Evolutionary conservation across 495 filamentous ascomycete species (phyloP).

Genomic region (Aspergillus biplanus): DNA sequence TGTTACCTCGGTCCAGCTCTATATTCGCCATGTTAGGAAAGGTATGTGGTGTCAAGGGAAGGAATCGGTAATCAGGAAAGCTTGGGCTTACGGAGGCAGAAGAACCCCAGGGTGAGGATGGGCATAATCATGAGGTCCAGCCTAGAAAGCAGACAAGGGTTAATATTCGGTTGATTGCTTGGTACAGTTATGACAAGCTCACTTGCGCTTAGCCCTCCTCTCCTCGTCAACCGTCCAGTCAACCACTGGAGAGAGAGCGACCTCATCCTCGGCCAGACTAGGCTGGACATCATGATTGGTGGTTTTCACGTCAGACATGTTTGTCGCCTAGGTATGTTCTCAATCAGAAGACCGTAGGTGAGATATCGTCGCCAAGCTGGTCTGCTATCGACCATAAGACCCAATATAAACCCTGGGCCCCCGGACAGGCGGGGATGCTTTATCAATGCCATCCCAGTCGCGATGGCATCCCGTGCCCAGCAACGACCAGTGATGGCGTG

Average conservation of each 20-base stretch:
- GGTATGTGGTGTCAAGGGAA: not conserved
- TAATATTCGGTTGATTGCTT: not conserved
- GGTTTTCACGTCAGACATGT: conserved; percentile 14
- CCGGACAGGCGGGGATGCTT: not conserved
- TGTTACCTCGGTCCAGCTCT: conserved; percentile 56
- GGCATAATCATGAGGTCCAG: conserved; percentile 22
- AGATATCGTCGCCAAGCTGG: not conserved
- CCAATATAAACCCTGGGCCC: not conserved
- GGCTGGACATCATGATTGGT: not conserved
- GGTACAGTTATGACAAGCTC: not conserved
- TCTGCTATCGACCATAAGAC: not conserved
- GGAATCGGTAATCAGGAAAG: not conserved
- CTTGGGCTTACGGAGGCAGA: conserved; percentile 16
- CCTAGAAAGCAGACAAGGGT: not conserved
- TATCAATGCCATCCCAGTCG: not conserved
- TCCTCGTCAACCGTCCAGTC: conserved; percentile 19
- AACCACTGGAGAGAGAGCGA: not conserved
- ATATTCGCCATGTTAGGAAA: not conserved
- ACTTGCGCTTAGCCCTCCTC: conserved; percentile 21
- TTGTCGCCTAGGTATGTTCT: not conserved
- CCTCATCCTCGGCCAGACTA: conserved; percentile 9
- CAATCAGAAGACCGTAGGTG: not conserved
- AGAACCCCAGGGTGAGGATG: conserved; percentile 17
- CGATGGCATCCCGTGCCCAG: conserved; percentile 5
- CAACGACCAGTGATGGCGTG: conserved; percentile 1